Conservation (phyloP, 805 yeast genomes). For the Saccharomycopsis malanga region DNA sequence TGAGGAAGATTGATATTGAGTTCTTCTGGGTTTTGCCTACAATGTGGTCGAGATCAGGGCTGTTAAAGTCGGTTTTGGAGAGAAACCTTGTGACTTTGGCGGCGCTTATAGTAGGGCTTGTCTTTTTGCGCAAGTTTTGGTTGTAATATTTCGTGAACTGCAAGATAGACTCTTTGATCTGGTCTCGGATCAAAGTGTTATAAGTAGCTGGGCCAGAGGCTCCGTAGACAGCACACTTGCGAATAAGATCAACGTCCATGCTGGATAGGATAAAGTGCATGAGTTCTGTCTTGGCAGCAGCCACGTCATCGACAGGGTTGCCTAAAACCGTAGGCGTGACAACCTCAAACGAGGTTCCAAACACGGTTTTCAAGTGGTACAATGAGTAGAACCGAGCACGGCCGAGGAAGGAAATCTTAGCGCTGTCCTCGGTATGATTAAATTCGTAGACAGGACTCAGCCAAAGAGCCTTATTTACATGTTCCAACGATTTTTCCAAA, state of each 20-base stretch:
- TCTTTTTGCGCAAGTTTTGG: too few species aligned
- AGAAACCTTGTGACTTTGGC: not conserved
- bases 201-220: too few species aligned
- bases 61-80: not conserved
- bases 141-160: too few species aligned
- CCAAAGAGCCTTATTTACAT: not conserved
- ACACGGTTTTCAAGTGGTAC: not conserved
- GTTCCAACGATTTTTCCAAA: not conserved
- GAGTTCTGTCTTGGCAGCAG: too few species aligned
- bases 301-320: not conserved
- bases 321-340: not conserved
- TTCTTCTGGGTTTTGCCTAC: not conserved
- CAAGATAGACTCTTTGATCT: too few species aligned
- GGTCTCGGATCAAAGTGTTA: too few species aligned
- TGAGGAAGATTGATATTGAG: constrained; percentile 5
- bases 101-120: too few species aligned
- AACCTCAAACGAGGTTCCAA: not conserved
- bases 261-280: not conserved
- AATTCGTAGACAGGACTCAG: not conserved
- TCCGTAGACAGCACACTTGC: too few species aligned
- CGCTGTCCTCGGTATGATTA: not conserved
- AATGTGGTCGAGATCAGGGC: not conserved
- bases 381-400: not conserved
- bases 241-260: not conserved
- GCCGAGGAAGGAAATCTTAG: not conserved